Percentiles rank a stretch among this genome's conserved stretches.
phyloP scores from a whole-genome alignment of 1,284 basidiomycete species.

The Ganoderma leucocontextum region DNA sequence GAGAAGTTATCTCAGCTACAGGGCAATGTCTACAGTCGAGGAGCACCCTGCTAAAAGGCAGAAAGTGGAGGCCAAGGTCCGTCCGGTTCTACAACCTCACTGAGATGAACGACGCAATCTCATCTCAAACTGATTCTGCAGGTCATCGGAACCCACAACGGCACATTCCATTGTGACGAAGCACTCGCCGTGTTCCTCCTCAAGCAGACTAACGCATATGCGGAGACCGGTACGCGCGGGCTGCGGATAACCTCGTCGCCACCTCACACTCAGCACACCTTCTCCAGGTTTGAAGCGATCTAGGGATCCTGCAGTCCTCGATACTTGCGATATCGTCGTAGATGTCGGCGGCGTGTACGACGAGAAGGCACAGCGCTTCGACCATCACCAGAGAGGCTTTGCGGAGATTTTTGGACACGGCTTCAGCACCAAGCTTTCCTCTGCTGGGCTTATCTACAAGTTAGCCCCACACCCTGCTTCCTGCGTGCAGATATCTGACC shows the following conservation, averaged over 20 bases:
- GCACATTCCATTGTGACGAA: conserved; percentile 97
- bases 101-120: neutral
- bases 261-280: conserved; percentile 1
- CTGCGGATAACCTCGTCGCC: neutral
- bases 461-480: conserved; percentile 44
- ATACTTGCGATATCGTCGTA: conserved; percentile 94
- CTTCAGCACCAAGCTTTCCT: conserved; percentile 89
- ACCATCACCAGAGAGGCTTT: conserved; percentile 98
- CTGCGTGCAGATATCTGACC: neutral
- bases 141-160: conserved; percentile 93
- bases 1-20: neutral
- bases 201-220: conserved; percentile 80
- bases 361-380: conserved; percentile 80
- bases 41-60: conserved; percentile 55
- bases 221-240: conserved; percentile 67
- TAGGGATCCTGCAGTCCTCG: conserved; percentile 83
- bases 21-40: conserved; percentile 44
- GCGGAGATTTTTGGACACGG: conserved; percentile 89
- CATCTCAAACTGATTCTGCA: conserved; percentile 37
- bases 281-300: conserved; percentile 79
- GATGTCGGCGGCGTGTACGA: conserved; percentile 97
- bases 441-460: conserved; percentile 97
- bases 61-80: conserved; percentile 55
- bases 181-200: conserved; percentile 94
- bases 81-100: conserved; percentile 2